Evolutionary conservation across 2,329 filamentous ascomycete genomes (phyloP), one percentile per base, ranked within the genome.

Genomic region (Ophiosphaerella herpotricha): DNA sequence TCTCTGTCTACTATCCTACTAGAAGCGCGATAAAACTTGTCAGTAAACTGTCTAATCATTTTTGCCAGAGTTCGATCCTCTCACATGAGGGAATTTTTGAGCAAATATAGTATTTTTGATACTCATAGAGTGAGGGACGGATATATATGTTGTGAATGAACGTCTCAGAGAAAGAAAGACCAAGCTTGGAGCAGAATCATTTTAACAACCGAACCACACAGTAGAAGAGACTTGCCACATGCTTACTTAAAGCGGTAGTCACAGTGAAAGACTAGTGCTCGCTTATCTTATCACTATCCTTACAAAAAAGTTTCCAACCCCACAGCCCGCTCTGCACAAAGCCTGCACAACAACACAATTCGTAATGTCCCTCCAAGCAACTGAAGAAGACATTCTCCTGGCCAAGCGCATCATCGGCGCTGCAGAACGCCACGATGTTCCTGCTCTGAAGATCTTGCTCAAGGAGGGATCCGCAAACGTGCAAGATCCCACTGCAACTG

Each of bases 381-480:
- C 69, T 23, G 68, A 72, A 57, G 62, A 70, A 46, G 69, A 72
- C 32, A 58, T 73, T 31, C 64, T 72, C 31, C 63, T 71, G 13
- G 69, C 70, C 2, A 70, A 72, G 56, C 67, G 68, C 43, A 70
- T 73, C 47, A 71, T 73, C 16, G 67, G 66, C 6, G 66, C 70
- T 11, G 66, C 70, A 16, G 65, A 70, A 49, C 64, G 68, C 18
- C 70, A 73, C 43, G 69, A 73, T 54, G 48, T 71, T 14, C 49
- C 61, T 11, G 68, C 68, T 13, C 52, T 73, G 33, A 68, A 64
- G 34, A 48, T 71, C n/a, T 50, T 72, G 24, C 67, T 73, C 41
- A 69, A 71, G 38, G 62, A 68, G 39, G 69, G 68, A 47, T 71
- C 69, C 13, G 70, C 70, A 37, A 73, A 72, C 43, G 69, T 72